Evolutionary conservation across 805 yeast species (phyloP).

Genomic region (Teunomyces lycoperdinae): DNA sequence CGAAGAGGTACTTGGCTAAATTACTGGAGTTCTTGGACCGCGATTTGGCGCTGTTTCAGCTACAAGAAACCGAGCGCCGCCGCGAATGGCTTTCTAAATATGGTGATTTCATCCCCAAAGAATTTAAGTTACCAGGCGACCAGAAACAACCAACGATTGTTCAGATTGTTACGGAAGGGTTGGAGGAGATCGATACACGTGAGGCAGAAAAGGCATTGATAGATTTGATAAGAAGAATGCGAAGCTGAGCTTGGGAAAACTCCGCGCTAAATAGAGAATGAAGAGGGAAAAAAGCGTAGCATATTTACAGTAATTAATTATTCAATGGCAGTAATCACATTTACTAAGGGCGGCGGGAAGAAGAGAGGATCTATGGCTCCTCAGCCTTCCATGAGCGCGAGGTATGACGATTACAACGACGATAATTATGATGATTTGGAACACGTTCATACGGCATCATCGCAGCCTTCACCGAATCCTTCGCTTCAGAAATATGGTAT

Average conservation of each 20-base stretch:
- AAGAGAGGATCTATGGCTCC: neutral
- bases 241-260: neutral
- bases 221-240: constrained; percentile 14
- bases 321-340: constrained; percentile 7
- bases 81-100: constrained; percentile 35
- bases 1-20: constrained; percentile 29
- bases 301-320: neutral
- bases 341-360: constrained; percentile 7
- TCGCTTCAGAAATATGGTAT: constrained; percentile 58
- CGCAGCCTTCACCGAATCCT: neutral
- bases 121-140: constrained; percentile 39
- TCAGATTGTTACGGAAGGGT: constrained; percentile 42
- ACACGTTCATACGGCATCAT: no score
- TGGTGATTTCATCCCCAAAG: constrained; percentile 41
- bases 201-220: constrained; percentile 1
- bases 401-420: constrained; percentile 11
- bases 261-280: no score
- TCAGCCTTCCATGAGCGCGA: neutral
- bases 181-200: constrained; percentile 25
- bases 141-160: constrained; percentile 33
- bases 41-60: constrained; percentile 28
- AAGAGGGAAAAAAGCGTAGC: no score
- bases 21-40: constrained; percentile 35
- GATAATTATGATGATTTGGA: constrained; percentile 5
- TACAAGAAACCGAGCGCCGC: constrained; percentile 33